phyloP scores from a whole-genome alignment of 2,329 filamentous ascomycete species.

The Mycosphaerella sp. region DNA sequence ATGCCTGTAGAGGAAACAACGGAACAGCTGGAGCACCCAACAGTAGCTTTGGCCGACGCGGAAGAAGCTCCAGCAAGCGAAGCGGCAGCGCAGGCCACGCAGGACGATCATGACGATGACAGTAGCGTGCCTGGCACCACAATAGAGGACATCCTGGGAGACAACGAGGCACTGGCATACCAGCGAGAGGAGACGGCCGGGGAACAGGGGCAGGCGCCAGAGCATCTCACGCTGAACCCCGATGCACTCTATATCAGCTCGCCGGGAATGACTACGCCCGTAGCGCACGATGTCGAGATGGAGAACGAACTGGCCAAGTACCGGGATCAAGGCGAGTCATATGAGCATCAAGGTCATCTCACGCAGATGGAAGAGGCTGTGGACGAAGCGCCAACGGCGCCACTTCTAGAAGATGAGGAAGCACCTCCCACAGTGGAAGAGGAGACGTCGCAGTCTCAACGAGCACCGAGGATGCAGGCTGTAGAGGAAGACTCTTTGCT shows the following conservation, averaged over 20 bases:
- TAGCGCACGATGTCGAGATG: constrained; percentile 8
- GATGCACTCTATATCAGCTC: constrained; percentile 11
- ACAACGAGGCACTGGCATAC: constrained; percentile 25
- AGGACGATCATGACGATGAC: constrained; percentile 16
- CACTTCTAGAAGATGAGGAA: constrained; percentile 39
- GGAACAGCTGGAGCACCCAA: constrained; percentile 11
- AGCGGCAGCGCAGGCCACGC: not conserved
- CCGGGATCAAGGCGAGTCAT: constrained; percentile 23
- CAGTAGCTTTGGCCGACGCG: constrained; percentile 12
- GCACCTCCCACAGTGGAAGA: constrained; percentile 26
- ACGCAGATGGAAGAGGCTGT: constrained; percentile 43
- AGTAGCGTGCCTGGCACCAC: constrained; percentile 4
- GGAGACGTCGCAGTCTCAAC: not conserved
- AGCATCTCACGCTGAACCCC: constrained; percentile 19
- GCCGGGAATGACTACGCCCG: constrained; percentile 13
- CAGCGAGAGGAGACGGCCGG: constrained; percentile 18
- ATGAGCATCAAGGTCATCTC: constrained; percentile 44
- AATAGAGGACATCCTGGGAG: constrained; percentile 12
- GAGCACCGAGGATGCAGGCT: constrained; percentile 9
- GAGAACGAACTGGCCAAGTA: constrained; percentile 13
- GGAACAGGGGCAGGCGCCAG: constrained; percentile 23
- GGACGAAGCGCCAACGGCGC: constrained; percentile 38
- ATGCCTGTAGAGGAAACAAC: constrained; percentile 16
- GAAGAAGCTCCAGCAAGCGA: constrained; percentile 13
- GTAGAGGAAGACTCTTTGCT: constrained; percentile 13